Percentiles rank a stretch among this genome's conserved stretches.
These are phyloP conservation scores for Lentinula sp. DNA, from an alignment of 768 basidiomycete genomes.

Conservation along the genomic window DNA sequence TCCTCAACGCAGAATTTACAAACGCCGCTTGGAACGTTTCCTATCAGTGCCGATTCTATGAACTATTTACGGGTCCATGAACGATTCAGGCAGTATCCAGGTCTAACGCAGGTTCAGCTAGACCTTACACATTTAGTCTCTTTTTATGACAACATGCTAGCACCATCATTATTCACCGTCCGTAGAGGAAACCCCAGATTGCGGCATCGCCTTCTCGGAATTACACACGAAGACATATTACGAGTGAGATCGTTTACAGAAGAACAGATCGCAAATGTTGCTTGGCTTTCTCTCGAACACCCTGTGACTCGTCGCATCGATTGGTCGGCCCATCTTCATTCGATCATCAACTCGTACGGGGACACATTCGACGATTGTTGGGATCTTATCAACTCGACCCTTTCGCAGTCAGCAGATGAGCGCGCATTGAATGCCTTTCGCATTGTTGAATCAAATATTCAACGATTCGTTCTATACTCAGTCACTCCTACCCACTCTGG, in stretches of 20 bases:
- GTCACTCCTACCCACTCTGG: background rate
- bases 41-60: background rate
- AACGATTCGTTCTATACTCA: background rate
- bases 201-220: constrained; percentile 26
- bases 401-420: background rate
- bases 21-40: background rate
- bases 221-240: constrained; percentile 20
- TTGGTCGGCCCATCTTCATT: background rate
- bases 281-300: background rate
- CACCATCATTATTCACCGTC: constrained; percentile 24
- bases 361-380: background rate
- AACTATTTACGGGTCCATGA: constrained; percentile 11
- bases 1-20: too few species aligned
- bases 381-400: background rate
- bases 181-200: constrained; percentile 24
- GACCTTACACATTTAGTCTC: constrained; percentile 35
- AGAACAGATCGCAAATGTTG: background rate
- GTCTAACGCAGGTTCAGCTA: constrained; percentile 34
- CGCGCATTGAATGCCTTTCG: background rate
- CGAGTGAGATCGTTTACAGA: constrained; percentile 19
- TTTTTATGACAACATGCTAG: constrained; percentile 33
- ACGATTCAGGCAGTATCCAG: constrained; percentile 30
- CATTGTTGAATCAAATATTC: background rate
- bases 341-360: background rate
- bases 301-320: background rate